These are phyloP conservation scores for Centella asiatica DNA, from an alignment of 129 eudicot genomes.

Conservation along the genomic window DNA sequence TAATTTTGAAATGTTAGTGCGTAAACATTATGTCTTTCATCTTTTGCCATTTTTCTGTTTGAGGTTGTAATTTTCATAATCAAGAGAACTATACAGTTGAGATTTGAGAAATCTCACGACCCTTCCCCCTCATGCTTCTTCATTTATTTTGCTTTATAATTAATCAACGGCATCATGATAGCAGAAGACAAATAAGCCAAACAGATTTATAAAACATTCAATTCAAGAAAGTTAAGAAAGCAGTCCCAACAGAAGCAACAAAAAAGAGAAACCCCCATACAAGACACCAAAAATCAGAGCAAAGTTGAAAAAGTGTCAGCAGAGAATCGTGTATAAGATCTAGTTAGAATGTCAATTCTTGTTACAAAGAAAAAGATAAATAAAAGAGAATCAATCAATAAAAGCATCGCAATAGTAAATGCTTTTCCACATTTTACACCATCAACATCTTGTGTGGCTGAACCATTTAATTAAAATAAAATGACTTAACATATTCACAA, in stretches of 20 bases:
- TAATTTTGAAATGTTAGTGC: no score
- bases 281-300: no score
- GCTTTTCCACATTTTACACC: no score
- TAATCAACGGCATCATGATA: background rate
- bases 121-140: background rate
- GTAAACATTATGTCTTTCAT: no score
- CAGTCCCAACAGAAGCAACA: background rate
- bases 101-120: background rate
- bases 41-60: no score
- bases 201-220: background rate
- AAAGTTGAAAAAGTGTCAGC: background rate
- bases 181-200: background rate
- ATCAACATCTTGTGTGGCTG: no score
- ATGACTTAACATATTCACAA: no score
- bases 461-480: no score
- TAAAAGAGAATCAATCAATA: background rate
- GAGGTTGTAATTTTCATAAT: no score
- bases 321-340: background rate
- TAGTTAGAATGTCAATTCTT: background rate
- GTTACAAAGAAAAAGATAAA: background rate
- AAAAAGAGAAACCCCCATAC: no score
- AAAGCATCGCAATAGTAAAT: background rate
- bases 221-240: background rate
- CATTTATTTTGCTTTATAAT: background rate
- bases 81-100: no score